Percentiles rank a stretch among this genome's conserved stretches.
These are phyloP conservation scores for Talaromyces adpressus DNA, from an alignment of 495 filamentous ascomycete genomes.

Conservation along the genomic window DNA sequence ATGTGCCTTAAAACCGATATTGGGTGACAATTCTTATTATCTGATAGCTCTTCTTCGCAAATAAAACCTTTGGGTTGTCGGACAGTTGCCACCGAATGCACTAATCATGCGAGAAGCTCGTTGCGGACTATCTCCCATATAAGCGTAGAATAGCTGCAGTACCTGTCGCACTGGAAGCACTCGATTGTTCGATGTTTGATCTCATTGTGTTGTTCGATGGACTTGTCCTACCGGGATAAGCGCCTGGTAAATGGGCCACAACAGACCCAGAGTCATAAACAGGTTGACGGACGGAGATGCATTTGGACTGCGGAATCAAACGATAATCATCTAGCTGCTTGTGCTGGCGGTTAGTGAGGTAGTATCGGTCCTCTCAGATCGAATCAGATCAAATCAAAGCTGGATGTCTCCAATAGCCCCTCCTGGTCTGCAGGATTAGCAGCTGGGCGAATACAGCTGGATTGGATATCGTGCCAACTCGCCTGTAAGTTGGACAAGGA, in stretches of 20 bases:
- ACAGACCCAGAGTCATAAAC: not conserved
- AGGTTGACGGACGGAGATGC: not conserved
- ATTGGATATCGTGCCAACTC: not conserved
- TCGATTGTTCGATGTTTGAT: not conserved
- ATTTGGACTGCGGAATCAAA: not conserved
- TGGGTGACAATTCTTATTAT: not conserved
- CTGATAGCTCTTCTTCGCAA: not conserved
- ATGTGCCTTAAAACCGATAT: not conserved
- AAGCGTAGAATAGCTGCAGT: not conserved
- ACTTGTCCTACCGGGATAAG: not conserved
- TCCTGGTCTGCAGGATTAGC: conserved; percentile 1
- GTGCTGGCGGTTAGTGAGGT: not conserved
- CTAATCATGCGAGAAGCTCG: not conserved
- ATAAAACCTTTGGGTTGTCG: not conserved
- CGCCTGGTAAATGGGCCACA: not conserved
- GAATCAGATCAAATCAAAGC: not conserved
- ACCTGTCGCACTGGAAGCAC: not conserved
- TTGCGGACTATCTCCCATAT: not conserved
- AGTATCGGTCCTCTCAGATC: not conserved
- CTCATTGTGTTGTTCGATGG: not conserved
- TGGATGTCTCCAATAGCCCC: not conserved
- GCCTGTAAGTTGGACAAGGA: not conserved
- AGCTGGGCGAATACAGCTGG: not conserved
- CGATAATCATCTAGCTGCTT: not conserved
- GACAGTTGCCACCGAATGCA: not conserved